Percentiles rank a stretch among this genome's conserved stretches.
These are phyloP conservation scores for Saccharomyces paradoxus DNA, from an alignment of 805 yeast species.

Conservation along the genomic window DNA sequence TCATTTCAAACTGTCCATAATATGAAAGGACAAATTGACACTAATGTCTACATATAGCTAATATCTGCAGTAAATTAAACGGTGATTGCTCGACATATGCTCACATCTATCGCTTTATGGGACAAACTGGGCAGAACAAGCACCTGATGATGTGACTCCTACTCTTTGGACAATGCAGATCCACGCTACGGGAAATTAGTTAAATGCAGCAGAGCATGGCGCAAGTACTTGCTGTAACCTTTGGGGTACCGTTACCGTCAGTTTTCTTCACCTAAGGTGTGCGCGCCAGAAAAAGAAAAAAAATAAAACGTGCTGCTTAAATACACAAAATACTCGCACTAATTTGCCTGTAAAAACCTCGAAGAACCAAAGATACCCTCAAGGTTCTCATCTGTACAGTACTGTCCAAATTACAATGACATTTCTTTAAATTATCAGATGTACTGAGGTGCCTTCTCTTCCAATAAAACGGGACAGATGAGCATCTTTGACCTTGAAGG, in stretches of 20 bases:
- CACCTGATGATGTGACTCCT: neutral
- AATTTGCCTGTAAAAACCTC: neutral
- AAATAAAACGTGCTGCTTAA: neutral
- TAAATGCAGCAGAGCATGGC: neutral
- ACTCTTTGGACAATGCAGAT: neutral
- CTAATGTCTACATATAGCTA: no score
- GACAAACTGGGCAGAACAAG: neutral
- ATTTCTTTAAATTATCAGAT: neutral
- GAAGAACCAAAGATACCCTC: neutral
- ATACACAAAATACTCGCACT: neutral
- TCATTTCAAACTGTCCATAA: neutral
- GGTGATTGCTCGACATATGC: neutral
- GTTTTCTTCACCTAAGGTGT: neutral
- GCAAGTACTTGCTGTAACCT: neutral
- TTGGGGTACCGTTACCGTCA: neutral
- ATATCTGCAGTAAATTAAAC: neutral
- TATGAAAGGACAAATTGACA: neutral
- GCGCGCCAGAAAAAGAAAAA: neutral
- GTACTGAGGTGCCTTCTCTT: neutral
- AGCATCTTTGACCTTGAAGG: neutral
- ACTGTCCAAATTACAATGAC: neutral
- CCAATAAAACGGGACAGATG: neutral
- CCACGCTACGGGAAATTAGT: neutral
- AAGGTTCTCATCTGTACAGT: neutral
- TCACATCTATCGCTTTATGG: neutral